These are phyloP conservation scores for Cylindricascospora bacillispora DNA, from an alignment of 1,139 yeast genomes.

Conservation along the genomic window DNA sequence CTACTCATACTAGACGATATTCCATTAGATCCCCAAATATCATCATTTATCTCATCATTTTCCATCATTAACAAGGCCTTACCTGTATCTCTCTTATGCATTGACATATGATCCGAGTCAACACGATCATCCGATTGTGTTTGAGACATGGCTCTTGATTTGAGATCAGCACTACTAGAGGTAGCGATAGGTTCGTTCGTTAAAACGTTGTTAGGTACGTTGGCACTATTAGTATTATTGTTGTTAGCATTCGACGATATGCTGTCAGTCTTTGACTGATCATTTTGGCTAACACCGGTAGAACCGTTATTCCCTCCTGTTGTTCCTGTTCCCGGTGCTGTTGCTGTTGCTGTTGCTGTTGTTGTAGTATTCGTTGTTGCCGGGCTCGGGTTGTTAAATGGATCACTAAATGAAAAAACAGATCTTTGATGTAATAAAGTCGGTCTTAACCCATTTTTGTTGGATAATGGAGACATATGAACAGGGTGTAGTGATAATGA, in stretches of 20 bases:
- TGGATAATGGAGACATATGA: not conserved
- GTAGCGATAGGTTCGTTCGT: not conserved
- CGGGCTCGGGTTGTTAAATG: constrained; percentile 29
- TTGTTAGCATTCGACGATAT: not conserved
- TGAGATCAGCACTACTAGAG: constrained; percentile 3
- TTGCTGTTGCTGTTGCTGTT: constrained; percentile 1
- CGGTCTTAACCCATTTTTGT: constrained; percentile 28
- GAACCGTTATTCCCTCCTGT: too few species aligned
- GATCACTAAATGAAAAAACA: constrained; percentile 55
- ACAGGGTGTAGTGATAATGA: constrained; percentile 1
- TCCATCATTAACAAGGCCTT: constrained; percentile 45
- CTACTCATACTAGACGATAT: constrained; percentile 1
- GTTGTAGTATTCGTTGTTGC: constrained; percentile 13
- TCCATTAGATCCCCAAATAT: constrained; percentile 39
- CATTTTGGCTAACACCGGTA: not conserved
- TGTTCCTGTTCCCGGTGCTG: too few species aligned
- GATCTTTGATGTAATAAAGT: constrained; percentile 27
- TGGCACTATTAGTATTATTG: not conserved
- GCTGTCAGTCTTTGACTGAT: too few species aligned
- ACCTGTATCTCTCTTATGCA: constrained; percentile 36
- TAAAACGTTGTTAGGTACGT: not conserved
- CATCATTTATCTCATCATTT: constrained; percentile 31
- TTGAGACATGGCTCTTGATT: constrained; percentile 18
- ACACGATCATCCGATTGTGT: too few species aligned
- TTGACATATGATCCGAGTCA: too few species aligned